Percentiles rank a stretch among this genome's conserved stretches.
Evolutionary conservation across 2,329 filamentous ascomycete genomes (phyloP).

Genomic region (Colletotrichum musae): DNA sequence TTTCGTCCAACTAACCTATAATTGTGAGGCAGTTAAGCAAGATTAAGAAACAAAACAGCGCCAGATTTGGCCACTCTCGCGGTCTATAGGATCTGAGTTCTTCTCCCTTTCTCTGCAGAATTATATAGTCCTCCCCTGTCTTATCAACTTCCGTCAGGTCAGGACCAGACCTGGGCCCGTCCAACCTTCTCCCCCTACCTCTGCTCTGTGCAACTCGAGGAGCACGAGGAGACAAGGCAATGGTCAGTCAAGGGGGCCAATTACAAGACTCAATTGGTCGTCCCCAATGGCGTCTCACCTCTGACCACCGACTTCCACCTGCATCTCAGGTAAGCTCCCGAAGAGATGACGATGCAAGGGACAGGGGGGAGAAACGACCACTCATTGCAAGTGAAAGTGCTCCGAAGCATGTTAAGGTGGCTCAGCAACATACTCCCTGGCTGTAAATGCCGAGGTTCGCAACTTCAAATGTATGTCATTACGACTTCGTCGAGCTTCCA

Average conservation of each 20-base stretch:
- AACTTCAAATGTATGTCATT: too few species aligned
- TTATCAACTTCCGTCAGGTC: neutral
- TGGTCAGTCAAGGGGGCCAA: neutral
- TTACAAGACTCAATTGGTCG: neutral
- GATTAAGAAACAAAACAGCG: too few species aligned
- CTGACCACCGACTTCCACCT: neutral
- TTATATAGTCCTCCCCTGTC: neutral
- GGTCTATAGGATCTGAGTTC: neutral
- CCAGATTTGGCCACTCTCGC: too few species aligned
- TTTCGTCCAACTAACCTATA: too few species aligned
- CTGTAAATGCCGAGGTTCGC: too few species aligned
- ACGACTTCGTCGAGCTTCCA: too few species aligned
- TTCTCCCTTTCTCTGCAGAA: neutral
- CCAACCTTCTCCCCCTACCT: neutral
- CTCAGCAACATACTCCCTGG: neutral
- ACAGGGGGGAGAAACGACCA: neutral
- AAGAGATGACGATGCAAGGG: neutral
- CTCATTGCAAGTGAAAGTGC: neutral
- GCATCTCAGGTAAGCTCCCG: neutral
- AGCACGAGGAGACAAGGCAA: neutral
- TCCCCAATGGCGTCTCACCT: neutral
- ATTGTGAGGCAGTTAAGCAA: too few species aligned
- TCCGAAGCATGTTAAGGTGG: neutral
- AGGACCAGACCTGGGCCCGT: neutral
- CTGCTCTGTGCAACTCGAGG: neutral